Evolutionary conservation across 1,284 basidiomycete genomes (phyloP).

Genomic region (Trichosporon faecale): DNA sequence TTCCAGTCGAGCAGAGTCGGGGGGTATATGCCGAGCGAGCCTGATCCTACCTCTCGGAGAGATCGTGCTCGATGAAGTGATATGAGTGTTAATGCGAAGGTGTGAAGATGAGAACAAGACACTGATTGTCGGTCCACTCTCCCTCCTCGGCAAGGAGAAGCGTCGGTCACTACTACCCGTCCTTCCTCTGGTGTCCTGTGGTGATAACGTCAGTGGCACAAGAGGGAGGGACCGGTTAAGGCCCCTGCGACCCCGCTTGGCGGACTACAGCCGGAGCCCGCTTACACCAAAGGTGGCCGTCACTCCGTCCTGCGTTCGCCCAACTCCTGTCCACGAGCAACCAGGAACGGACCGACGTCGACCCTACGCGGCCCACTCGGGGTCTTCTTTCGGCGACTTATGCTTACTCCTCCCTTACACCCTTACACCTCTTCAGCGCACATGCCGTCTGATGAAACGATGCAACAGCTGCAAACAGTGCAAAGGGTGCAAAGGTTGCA

Average conservation of each 20-base stretch:
- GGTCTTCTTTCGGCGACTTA: neutral
- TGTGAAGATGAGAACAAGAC: neutral
- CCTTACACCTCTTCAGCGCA: neutral
- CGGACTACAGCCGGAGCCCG: neutral
- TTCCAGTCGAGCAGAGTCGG: too few species aligned
- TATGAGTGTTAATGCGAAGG: too few species aligned
- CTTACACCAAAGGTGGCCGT: neutral
- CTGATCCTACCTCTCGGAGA: too few species aligned
- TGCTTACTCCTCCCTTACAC: neutral
- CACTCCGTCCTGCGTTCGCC: too few species aligned
- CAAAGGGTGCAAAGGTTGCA: too few species aligned
- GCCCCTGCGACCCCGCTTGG: neutral
- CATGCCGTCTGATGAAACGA: too few species aligned
- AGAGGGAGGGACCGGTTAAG: neutral
- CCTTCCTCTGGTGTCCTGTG: neutral
- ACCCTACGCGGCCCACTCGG: neutral
- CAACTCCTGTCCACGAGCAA: neutral
- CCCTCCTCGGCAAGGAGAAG: neutral
- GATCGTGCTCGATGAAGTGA: too few species aligned
- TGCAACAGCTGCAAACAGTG: too few species aligned
- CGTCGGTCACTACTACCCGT: neutral
- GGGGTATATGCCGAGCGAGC: too few species aligned
- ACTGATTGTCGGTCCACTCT: neutral
- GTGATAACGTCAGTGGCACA: constrained; percentile 1
- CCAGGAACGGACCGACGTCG: neutral